Evolutionary conservation across 2,329 filamentous ascomycete species (phyloP).

Genomic region (Trichoderma sp.): DNA sequence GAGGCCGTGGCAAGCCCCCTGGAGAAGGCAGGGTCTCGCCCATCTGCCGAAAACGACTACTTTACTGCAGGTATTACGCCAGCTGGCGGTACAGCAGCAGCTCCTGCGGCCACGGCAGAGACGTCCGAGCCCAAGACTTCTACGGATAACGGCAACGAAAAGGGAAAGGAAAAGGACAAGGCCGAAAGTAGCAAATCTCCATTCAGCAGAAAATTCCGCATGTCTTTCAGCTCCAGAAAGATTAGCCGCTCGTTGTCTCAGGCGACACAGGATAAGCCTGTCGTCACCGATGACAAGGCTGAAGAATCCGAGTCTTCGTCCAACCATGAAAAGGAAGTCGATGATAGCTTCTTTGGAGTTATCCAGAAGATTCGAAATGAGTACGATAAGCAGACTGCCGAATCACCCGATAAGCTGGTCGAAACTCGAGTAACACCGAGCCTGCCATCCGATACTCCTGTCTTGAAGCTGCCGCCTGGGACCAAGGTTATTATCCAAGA

Average conservation of each 20-base stretch:
- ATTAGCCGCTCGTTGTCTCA: constrained; percentile 68
- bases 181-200: constrained; percentile 62
- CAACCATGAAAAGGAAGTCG: constrained; percentile 71
- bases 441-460: constrained; percentile 72
- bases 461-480: constrained; percentile 70
- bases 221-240: constrained; percentile 85
- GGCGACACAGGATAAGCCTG: constrained; percentile 69
- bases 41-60: constrained; percentile 75
- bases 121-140: constrained; percentile 52
- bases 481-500: constrained; percentile 72
- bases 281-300: constrained; percentile 74
- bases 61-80: constrained; percentile 68
- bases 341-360: constrained; percentile 74
- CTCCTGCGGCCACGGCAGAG: constrained; percentile 3
- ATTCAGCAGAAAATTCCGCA: constrained; percentile 85
- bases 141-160: constrained; percentile 54
- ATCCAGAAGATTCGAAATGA: constrained; percentile 73
- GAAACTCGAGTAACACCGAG: constrained; percentile 70
- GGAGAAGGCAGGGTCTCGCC: constrained; percentile 62
- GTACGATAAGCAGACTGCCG: constrained; percentile 69
- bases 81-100: constrained; percentile 43
- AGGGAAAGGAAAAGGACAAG: constrained; percentile 53
- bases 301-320: constrained; percentile 68
- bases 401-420: constrained; percentile 57
- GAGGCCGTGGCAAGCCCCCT: constrained; percentile 51